phyloP scores from a whole-genome alignment of 768 basidiomycete species.

The Lepiota brunneoincarnata region DNA sequence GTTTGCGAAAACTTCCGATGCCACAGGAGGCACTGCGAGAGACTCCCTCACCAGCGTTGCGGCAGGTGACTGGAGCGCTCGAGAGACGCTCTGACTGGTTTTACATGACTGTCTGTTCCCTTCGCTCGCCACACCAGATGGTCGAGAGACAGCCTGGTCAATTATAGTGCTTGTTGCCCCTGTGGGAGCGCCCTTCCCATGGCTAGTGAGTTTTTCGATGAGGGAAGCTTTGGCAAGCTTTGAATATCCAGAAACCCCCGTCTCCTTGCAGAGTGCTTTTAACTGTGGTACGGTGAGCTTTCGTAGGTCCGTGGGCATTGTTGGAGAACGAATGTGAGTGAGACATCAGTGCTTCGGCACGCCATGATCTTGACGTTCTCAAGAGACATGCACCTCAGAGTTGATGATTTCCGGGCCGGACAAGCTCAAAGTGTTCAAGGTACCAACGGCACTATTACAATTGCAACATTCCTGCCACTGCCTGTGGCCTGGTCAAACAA shows the following conservation, averaged over 20 bases:
- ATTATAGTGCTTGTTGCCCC: neutral
- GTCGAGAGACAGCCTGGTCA: neutral
- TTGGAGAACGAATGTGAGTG: neutral
- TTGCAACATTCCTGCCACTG: slow-evolving; percentile 70
- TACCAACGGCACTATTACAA: slow-evolving; percentile 43
- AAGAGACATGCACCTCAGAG: neutral
- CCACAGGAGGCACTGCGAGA: too few relatives aligned
- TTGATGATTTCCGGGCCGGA: neutral
- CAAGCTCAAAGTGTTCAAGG: slow-evolving; percentile 1
- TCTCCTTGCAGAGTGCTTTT: slow-evolving; percentile 67
- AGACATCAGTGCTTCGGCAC: neutral
- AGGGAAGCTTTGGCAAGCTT: slow-evolving; percentile 61
- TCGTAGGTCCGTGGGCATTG: slow-evolving; percentile 25
- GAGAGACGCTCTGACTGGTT: neutral
- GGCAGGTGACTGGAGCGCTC: too few relatives aligned
- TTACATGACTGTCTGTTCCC: neutral
- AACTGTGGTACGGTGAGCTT: slow-evolving; percentile 62
- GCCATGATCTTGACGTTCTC: too few relatives aligned
- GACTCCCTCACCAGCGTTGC: too few relatives aligned
- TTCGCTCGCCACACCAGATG: slow-evolving; percentile 10
- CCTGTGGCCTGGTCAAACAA: slow-evolving; percentile 72
- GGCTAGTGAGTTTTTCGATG: slow-evolving; percentile 38
- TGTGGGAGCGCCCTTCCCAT: neutral
- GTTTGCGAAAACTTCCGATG: too few relatives aligned
- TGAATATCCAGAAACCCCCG: slow-evolving; percentile 58